Percentiles rank a stretch among this genome's conserved stretches.
These are phyloP conservation scores for Kazachstania kunashirensis DNA, from an alignment of 805 yeast species.

Conservation along the genomic window DNA sequence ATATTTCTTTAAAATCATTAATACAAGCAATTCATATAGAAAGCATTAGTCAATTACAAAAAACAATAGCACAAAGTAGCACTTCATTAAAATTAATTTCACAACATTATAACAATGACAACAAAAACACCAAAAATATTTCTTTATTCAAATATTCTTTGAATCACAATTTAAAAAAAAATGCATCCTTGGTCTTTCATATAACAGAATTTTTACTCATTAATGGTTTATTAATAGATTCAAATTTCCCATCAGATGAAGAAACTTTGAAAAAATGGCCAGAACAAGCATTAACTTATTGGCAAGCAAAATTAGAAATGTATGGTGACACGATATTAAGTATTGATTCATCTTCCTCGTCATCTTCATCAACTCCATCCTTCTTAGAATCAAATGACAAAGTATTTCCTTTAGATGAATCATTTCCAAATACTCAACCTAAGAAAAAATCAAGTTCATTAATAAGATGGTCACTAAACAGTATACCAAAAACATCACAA, in stretches of 20 bases:
- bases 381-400: too few relatives aligned
- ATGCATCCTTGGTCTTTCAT: slow-evolving; percentile 33
- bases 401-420: neutral
- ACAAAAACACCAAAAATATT: neutral
- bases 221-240: slow-evolving; percentile 47
- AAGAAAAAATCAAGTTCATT: slow-evolving; percentile 1
- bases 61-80: slow-evolving; percentile 16
- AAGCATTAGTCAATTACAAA: slow-evolving; percentile 26
- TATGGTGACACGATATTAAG: slow-evolving; percentile 7
- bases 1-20: slow-evolving; percentile 30
- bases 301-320: slow-evolving; percentile 38
- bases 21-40: slow-evolving; percentile 46
- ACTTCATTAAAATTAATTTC: slow-evolving; percentile 9
- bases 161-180: slow-evolving; percentile 32
- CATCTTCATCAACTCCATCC: neutral
- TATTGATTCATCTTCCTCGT: too few relatives aligned
- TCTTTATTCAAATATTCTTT: slow-evolving; percentile 44
- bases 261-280: slow-evolving; percentile 29
- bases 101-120: slow-evolving; percentile 6
- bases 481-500: slow-evolving; percentile 7
- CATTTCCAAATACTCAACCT: neutral
- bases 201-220: slow-evolving; percentile 47
- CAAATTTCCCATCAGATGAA: slow-evolving; percentile 19
- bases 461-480: slow-evolving; percentile 8
- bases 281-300: slow-evolving; percentile 42